Evolutionary conservation across 306 rosid species (phyloP).

Genomic region (Macrotyloma uniflorum): DNA sequence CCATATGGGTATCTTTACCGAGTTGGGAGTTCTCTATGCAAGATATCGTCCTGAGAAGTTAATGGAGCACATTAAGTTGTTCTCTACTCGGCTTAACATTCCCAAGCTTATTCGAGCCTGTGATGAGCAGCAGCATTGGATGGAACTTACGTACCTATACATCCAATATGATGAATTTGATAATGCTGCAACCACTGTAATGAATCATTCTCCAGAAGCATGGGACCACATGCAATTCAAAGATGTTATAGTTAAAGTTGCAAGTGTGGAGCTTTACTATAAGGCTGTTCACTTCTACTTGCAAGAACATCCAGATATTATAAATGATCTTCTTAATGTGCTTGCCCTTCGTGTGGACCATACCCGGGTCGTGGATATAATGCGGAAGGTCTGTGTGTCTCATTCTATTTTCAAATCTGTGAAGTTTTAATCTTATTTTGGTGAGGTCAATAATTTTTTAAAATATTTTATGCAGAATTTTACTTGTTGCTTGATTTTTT

Average conservation of each 20-base stretch:
- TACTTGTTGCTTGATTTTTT: constrained; percentile 8
- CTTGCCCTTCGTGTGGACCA: constrained; percentile 86
- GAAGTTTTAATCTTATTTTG: background rate
- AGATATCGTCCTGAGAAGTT: constrained; percentile 78
- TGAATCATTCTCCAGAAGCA: constrained; percentile 92
- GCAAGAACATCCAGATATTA: constrained; percentile 86
- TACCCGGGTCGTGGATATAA: constrained; percentile 82
- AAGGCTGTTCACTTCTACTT: constrained; percentile 88
- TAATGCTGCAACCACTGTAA: constrained; percentile 83
- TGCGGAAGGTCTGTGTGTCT: constrained; percentile 66
- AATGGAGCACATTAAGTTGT: constrained; percentile 82
- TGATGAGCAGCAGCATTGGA: constrained; percentile 90
- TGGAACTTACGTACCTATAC: constrained; percentile 75
- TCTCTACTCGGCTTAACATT: constrained; percentile 77
- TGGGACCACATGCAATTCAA: constrained; percentile 97
- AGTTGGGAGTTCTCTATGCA: constrained; percentile 88
- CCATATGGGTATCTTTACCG: constrained; percentile 91
- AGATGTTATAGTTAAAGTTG: constrained; percentile 76
- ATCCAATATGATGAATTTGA: constrained; percentile 83
- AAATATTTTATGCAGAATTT: background rate
- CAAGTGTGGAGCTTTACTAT: constrained; percentile 77
- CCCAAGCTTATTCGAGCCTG: constrained; percentile 87
- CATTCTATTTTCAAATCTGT: background rate
- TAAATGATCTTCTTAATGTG: constrained; percentile 82
- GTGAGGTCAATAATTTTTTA: background rate